Percentiles rank a stretch among this genome's conserved stretches.
Conservation (phyloP, 306 rosid genomes). For the Echinosophora koreensis region DNA sequence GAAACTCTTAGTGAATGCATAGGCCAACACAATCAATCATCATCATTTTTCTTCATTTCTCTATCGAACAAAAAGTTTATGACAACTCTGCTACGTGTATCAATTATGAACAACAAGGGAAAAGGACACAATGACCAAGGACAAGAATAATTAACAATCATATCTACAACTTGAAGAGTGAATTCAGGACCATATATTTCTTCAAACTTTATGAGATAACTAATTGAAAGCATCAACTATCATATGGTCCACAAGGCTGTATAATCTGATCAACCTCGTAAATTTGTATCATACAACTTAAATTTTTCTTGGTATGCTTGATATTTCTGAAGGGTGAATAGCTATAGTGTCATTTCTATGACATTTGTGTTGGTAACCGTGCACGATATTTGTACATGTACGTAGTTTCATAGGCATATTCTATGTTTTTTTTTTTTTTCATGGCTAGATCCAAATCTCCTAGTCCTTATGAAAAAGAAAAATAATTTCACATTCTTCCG, state of each 20-base stretch:
- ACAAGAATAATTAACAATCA: slow-evolving; percentile 29
- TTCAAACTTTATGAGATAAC: slow-evolving; percentile 15
- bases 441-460: slow-evolving; percentile 10
- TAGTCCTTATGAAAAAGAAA: background rate
- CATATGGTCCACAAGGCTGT: slow-evolving; percentile 25
- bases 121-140: slow-evolving; percentile 30
- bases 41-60: slow-evolving; percentile 35
- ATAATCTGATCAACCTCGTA: background rate
- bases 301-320: background rate
- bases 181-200: slow-evolving; percentile 40
- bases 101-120: slow-evolving; percentile 33
- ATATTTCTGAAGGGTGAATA: background rate
- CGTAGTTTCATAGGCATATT: too few relatives aligned
- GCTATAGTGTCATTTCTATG: background rate
- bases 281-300: background rate
- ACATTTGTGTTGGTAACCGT: background rate
- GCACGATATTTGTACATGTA: too few relatives aligned
- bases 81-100: slow-evolving; percentile 44
- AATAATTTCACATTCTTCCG: slow-evolving; percentile 19
- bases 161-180: slow-evolving; percentile 18
- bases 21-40: slow-evolving; percentile 8
- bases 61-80: slow-evolving; percentile 30
- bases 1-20: slow-evolving; percentile 31
- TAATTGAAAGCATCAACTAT: slow-evolving; percentile 27
- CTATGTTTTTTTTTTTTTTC: slow-evolving; percentile 6